Evolutionary conservation across 257 asterid species (phyloP).

Genomic region (Salvia hispanica): DNA sequence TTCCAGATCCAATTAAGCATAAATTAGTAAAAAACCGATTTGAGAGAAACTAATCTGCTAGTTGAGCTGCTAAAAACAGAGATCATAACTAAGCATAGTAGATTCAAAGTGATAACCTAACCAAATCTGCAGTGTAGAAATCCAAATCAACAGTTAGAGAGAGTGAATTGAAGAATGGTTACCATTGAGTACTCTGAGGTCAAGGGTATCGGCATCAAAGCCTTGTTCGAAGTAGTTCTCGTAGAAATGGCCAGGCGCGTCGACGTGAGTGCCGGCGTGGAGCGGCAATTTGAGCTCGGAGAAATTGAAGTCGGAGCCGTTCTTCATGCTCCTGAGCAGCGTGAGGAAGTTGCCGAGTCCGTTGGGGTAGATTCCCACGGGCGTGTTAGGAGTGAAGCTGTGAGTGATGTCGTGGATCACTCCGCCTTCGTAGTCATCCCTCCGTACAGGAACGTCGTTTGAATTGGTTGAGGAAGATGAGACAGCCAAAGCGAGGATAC

Average conservation of each 20-base stretch:
- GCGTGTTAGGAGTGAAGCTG: slow-evolving; percentile 55
- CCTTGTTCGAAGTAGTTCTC: slow-evolving; percentile 68
- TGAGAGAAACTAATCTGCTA: too few relatives aligned
- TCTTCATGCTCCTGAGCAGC: slow-evolving; percentile 70
- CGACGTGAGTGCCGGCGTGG: slow-evolving; percentile 91
- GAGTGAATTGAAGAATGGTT: not conserved
- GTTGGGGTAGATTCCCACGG: slow-evolving; percentile 48
- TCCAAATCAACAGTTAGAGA: too few relatives aligned
- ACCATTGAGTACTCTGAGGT: slow-evolving; percentile 77
- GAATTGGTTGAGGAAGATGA: slow-evolving; percentile 28
- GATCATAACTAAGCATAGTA: too few relatives aligned
- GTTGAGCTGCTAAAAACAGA: too few relatives aligned
- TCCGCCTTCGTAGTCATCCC: slow-evolving; percentile 44
- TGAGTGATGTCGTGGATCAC: slow-evolving; percentile 76
- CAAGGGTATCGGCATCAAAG: slow-evolving; percentile 76
- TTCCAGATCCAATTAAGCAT: not conserved
- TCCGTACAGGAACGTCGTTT: slow-evolving; percentile 43
- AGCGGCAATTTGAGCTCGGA: slow-evolving; percentile 64
- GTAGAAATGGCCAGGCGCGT: slow-evolving; percentile 84
- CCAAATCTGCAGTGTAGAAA: too few relatives aligned
- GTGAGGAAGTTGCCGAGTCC: slow-evolving; percentile 61
- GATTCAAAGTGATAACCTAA: too few relatives aligned
- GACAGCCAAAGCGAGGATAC: slow-evolving; percentile 24
- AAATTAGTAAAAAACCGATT: not conserved
- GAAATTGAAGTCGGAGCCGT: slow-evolving; percentile 79